phyloP scores from a whole-genome alignment of 2,329 filamentous ascomycete genomes.

The Claviceps fusiformis region DNA sequence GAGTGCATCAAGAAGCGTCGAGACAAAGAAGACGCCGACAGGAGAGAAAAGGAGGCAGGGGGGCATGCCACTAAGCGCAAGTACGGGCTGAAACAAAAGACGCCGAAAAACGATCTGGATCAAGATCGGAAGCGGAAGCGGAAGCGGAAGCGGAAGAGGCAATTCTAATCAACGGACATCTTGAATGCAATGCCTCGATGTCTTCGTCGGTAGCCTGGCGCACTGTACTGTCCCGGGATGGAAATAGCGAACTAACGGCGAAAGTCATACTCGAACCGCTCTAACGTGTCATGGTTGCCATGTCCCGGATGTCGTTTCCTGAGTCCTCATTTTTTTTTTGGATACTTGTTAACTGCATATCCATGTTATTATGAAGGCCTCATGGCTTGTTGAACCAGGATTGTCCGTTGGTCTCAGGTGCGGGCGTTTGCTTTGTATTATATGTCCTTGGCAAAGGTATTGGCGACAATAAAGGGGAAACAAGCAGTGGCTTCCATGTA shows the following conservation, averaged over 20 bases:
- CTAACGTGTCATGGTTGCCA: background rate
- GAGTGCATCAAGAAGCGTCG: constrained; percentile 7
- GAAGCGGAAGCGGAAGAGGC: background rate
- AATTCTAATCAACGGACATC: background rate
- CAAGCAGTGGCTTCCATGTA: constrained; percentile 52
- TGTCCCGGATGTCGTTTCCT: background rate
- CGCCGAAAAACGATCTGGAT: background rate
- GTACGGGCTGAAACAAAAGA: constrained; percentile 10
- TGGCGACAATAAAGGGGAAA: constrained; percentile 54
- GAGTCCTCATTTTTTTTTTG: background rate
- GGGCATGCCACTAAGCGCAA: constrained; percentile 12
- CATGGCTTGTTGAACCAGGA: background rate
- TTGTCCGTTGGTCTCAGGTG: background rate
- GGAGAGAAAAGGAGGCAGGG: constrained; percentile 9
- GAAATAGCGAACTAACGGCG: background rate
- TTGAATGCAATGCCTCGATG: background rate
- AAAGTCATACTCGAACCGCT: no score
- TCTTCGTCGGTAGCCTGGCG: background rate
- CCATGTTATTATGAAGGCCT: background rate
- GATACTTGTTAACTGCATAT: background rate
- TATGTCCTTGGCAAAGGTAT: constrained; percentile 48
- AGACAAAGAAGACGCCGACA: constrained; percentile 8
- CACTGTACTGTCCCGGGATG: background rate
- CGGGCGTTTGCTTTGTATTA: constrained; percentile 4
- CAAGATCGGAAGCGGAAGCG: background rate